Conservation (phyloP, 2,329 filamentous ascomycete genomes). For the Diaporthe australafricana region DNA sequence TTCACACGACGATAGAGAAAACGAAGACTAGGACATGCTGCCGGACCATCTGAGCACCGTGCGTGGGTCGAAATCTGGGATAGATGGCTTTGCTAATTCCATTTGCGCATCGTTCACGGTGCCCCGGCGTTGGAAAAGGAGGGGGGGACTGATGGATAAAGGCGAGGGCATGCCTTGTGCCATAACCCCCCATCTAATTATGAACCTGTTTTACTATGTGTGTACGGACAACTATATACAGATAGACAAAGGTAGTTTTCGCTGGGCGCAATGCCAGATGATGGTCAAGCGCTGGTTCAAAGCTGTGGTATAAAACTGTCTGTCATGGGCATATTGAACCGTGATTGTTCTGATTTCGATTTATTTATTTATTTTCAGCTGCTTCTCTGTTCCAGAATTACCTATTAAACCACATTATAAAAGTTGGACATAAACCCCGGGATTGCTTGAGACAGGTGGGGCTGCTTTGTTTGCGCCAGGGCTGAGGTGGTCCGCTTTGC, state of each 20-base stretch:
- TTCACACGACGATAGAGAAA: conserved; percentile 25
- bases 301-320: not conserved
- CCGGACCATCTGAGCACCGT: conserved; percentile 9
- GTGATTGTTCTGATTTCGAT: not conserved
- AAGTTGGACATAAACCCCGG: too few relatives aligned
- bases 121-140: conserved; percentile 34
- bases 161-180: conserved; percentile 20
- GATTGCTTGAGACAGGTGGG: conserved; percentile 1
- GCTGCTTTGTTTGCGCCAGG: conserved; percentile 4
- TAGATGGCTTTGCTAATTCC: conserved; percentile 26
- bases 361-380: too few relatives aligned
- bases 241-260: conserved; percentile 31
- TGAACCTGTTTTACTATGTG: conserved; percentile 27
- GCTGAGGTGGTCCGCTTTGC: conserved; percentile 22
- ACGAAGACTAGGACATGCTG: not conserved
- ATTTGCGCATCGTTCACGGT: conserved; percentile 32
- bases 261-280: conserved; percentile 22
- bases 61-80: conserved; percentile 13
- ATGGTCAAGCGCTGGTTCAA: conserved; percentile 25
- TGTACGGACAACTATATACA: conserved; percentile 27
- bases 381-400: not conserved
- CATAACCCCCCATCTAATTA: conserved; percentile 27
- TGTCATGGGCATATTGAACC: not conserved
- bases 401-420: not conserved
- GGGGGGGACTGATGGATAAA: conserved; percentile 6